phyloP scores from a whole-genome alignment of 208 protist species.

The Acanthamoeba lenticulata region DNA sequence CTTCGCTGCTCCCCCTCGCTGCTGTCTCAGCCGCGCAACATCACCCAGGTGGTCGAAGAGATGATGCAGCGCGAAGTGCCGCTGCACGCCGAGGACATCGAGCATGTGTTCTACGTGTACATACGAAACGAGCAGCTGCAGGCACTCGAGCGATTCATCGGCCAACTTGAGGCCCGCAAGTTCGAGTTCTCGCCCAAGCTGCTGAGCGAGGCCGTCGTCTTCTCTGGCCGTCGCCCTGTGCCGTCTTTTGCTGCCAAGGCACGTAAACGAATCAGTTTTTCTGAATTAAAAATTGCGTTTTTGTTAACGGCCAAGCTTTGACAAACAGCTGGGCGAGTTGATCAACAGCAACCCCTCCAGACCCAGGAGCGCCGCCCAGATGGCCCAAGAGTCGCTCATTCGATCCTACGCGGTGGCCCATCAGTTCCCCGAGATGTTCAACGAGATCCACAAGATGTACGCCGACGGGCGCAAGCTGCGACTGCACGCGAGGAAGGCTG shows the following conservation, averaged over 20 bases:
- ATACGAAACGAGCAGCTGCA: slow-evolving; percentile 2
- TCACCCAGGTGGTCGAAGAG: not conserved
- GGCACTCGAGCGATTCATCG: not conserved
- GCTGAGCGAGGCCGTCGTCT: not conserved
- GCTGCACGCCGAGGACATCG: not conserved
- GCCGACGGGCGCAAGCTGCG: not conserved
- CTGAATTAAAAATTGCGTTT: too few relatives aligned
- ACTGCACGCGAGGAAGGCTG: not conserved
- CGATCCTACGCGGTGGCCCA: not conserved
- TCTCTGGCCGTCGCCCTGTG: too few relatives aligned
- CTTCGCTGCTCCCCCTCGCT: not conserved
- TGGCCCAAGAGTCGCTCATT: not conserved
- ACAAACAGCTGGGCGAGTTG: too few relatives aligned
- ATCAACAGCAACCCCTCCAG: too few relatives aligned
- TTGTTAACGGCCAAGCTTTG: too few relatives aligned
- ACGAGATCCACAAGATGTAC: not conserved
- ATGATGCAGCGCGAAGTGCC: not conserved
- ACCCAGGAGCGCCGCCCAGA: not conserved
- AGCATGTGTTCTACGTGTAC: not conserved
- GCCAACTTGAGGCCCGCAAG: not conserved
- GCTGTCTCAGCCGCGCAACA: too few relatives aligned
- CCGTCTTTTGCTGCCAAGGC: too few relatives aligned
- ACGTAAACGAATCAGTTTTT: not conserved
- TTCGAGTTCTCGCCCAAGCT: not conserved
- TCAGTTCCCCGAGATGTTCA: not conserved